A percentile compares a stretch with the other conserved stretches of the same genome.
These are phyloP conservation scores for Austroboletus novae-zelandiae DNA, from an alignment of 1,284 basidiomycete species.

Conservation along the genomic window DNA sequence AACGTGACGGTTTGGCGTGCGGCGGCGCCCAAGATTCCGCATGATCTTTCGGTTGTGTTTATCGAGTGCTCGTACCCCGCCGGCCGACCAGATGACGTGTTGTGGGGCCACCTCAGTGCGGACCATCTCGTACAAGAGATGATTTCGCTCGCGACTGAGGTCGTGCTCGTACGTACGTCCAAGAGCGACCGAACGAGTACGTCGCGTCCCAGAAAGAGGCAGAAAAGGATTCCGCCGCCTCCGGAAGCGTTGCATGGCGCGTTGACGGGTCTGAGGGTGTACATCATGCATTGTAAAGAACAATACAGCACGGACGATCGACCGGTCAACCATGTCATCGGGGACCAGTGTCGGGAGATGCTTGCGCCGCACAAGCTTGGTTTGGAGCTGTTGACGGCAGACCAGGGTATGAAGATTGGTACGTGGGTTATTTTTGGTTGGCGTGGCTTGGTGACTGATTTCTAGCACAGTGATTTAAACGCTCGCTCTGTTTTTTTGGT, in stretches of 20 bases:
- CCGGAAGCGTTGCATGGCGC: constrained; percentile 46
- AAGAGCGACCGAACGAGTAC: constrained; percentile 10
- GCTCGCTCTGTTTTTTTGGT: not conserved
- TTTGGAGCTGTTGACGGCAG: constrained; percentile 57
- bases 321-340: constrained; percentile 58
- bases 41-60: constrained; percentile 64
- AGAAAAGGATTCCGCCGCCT: constrained; percentile 38
- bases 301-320: constrained; percentile 41
- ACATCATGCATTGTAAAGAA: constrained; percentile 82
- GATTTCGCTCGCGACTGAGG: constrained; percentile 58
- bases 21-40: constrained; percentile 68
- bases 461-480: constrained; percentile 21
- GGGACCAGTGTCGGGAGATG: constrained; percentile 56
- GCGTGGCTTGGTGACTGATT: not conserved
- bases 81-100: constrained; percentile 53
- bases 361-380: constrained; percentile 59
- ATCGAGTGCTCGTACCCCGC: constrained; percentile 83
- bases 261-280: constrained; percentile 60
- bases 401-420: constrained; percentile 76
- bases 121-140: constrained; percentile 71
- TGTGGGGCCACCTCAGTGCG: constrained; percentile 79
- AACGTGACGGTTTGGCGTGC: constrained; percentile 68
- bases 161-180: constrained; percentile 44
- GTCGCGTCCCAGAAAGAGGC: constrained; percentile 47
- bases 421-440: constrained; percentile 25